Conservation (phyloP, 176 grass and related monocot species). For the Lolium multiflorum region DNA sequence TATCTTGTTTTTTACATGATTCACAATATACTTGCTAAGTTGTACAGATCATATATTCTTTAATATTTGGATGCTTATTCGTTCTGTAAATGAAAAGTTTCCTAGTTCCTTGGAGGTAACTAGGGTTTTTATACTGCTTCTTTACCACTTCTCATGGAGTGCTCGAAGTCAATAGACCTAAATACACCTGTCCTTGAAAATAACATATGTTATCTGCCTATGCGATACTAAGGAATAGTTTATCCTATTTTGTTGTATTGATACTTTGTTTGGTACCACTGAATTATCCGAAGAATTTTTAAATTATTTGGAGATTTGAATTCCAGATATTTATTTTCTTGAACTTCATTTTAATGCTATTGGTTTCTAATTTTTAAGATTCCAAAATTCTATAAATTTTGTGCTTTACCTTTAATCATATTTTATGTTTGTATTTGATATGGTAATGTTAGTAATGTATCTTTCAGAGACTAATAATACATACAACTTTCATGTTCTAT, state of each 20-base stretch:
- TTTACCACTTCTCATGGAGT: background rate
- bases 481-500: background rate
- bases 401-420: background rate
- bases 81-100: background rate
- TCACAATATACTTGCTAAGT: background rate
- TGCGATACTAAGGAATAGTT: too few species aligned
- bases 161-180: background rate
- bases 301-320: background rate
- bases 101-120: background rate
- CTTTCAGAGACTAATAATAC: background rate
- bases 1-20: background rate
- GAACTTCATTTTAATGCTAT: background rate
- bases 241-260: too few species aligned
- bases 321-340: background rate
- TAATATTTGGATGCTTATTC: background rate
- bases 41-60: slow-evolving; percentile 11
- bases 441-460: background rate
- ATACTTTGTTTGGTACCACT: too few species aligned
- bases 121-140: background rate
- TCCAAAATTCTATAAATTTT: background rate
- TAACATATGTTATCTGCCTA: background rate
- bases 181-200: background rate
- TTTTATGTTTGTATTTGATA: background rate
- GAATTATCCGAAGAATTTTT: background rate
- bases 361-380: background rate